Base-by-base conservation (phyloP, 306 rosid species). In the Lathyrus aphaca region DNA sequence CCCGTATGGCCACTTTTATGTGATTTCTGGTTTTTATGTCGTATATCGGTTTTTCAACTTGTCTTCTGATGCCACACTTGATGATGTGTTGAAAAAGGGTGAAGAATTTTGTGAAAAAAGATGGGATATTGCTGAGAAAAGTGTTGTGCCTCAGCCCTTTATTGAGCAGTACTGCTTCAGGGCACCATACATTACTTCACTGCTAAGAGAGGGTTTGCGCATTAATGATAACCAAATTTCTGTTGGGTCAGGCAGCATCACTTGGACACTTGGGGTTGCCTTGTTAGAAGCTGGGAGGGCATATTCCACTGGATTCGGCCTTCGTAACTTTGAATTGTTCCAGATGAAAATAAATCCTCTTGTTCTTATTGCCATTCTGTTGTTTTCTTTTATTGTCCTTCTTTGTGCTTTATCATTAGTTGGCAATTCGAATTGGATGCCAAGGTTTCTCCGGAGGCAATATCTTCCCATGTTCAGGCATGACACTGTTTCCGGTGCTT, bases 201-300 rank as follows among this genome's bases (percentile, higher is more conserved):
- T 94, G 54, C 83, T 94, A 61, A 88, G 97, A 80, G 88, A 88
- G 71, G 97, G 98, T 69, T 86, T 94, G 88, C 97, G 85, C 79
- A 90, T 94, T 73, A 79, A 74, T 18, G 96, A 90, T 79, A 58
- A 76, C 55, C 89, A 90, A 62, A 69, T 94, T 71, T 68, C 73
- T 67, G 89, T 94, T 77, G 98, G 96, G 75, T 94, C 97, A 50
- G 98, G 98, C 72, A 88, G 88, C 80, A 90, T 88, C 54, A 94
- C 98, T 30, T 94, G 98, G 98, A 90, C 98, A 8, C 95, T 88
- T 57, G 98, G 97, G 78, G 97, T 94, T 86, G 93, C 96, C 67
- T 81, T 94, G 65, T 77, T 88, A 72, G 98, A 94, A 78, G 98
- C 97, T 70, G 98, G 97, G 59, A 85, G 84, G 68, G 80, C 82